phyloP scores from a whole-genome alignment of 116 monocot genomes.

The Dioscorea cayenensis region DNA sequence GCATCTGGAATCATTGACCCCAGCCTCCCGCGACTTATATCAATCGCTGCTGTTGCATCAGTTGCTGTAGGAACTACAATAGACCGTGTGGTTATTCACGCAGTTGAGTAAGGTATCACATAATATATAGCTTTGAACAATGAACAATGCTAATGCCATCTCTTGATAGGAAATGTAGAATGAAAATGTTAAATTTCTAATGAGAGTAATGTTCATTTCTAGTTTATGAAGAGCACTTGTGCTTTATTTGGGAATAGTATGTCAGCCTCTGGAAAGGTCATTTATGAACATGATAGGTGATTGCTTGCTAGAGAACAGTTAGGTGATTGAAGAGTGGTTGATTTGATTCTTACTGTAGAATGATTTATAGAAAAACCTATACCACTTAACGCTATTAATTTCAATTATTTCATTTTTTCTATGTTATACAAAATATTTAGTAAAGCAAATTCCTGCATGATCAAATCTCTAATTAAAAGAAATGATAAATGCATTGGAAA shows the following conservation, averaged over 20 bases:
- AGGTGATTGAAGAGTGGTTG: background rate
- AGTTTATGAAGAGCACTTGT: too few relatives aligned
- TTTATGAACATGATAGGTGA: background rate
- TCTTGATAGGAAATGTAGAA: background rate
- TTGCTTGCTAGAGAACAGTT: background rate
- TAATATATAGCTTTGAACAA: background rate
- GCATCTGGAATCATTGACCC: conserved; percentile 72
- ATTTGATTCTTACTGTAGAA: background rate
- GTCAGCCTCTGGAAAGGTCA: too few relatives aligned
- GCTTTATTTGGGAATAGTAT: too few relatives aligned
- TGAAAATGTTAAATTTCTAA: background rate
- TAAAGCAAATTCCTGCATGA: too few relatives aligned
- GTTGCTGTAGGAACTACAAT: conserved; percentile 54
- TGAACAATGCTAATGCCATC: background rate
- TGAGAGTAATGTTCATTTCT: too few relatives aligned
- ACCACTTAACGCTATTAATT: background rate
- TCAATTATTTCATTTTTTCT: too few relatives aligned
- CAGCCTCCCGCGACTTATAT: conserved; percentile 56
- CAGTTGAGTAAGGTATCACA: conserved; percentile 60
- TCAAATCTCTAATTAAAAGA: too few relatives aligned
- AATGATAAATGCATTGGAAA: background rate
- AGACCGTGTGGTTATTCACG: conserved; percentile 63
- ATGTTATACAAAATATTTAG: too few relatives aligned
- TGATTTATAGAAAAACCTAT: background rate
- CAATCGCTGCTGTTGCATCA: conserved; percentile 55